Percentiles rank a stretch among this genome's conserved stretches.
phyloP scores from a whole-genome alignment of 495 filamentous ascomycete species.

The Lepraria neglecta region DNA sequence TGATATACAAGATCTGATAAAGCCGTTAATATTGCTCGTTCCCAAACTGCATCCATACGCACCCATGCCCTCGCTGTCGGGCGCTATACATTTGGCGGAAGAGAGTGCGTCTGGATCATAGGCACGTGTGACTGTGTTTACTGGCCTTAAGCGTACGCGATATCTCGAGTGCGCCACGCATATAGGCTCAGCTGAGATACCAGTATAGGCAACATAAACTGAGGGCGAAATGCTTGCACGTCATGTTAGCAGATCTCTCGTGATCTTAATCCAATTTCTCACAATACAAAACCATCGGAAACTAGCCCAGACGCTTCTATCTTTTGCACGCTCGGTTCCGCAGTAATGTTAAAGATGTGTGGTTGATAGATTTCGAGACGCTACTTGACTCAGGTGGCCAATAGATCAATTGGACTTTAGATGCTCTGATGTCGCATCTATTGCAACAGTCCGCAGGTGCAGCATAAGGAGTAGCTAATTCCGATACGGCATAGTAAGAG shows the following conservation, averaged over 20 bases:
- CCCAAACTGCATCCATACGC: conserved; percentile 2
- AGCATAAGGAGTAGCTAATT: conserved; percentile 13
- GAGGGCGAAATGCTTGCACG: conserved; percentile 13
- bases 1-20: no score
- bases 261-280: neutral
- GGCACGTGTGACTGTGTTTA: conserved; percentile 17
- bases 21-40: no score
- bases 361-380: neutral
- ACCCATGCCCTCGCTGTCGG: conserved; percentile 5
- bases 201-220: conserved; percentile 19
- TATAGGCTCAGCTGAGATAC: conserved; percentile 9
- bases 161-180: conserved; percentile 20
- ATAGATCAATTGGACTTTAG: conserved; percentile 18
- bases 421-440: conserved; percentile 14
- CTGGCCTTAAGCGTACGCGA: no score
- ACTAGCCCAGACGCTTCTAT: conserved; percentile 13
- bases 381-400: conserved; percentile 11
- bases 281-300: conserved; percentile 17
- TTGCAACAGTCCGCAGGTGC: conserved; percentile 20
- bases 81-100: conserved; percentile 12
- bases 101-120: conserved; percentile 18
- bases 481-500: conserved; percentile 12
- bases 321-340: neutral
- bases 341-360: conserved; percentile 3
- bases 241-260: neutral